phyloP scores from a whole-genome alignment of 345 rosid genomes.

The Carallia brachiata region DNA sequence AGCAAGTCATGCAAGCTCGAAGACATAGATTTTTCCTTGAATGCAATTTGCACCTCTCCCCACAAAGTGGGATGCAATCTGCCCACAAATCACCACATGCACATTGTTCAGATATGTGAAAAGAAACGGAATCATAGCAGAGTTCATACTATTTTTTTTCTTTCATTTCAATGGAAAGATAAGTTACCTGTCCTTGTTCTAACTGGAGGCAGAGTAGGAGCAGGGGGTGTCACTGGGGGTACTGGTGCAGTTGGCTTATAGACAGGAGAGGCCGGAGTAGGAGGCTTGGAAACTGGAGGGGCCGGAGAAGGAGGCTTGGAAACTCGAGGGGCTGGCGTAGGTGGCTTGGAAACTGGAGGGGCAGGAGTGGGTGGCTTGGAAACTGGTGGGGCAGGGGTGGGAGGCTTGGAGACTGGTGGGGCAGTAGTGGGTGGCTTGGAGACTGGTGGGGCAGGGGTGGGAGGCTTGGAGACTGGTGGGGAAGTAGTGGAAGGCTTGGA shows the following conservation, averaged over 20 bases:
- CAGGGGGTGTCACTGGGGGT: slow-evolving; percentile 17
- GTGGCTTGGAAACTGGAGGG: slow-evolving; percentile 1
- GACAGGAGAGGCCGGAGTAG: too few species aligned
- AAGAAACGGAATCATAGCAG: neutral
- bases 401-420: slow-evolving; percentile 11
- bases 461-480: slow-evolving; percentile 16
- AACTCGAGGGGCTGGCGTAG: slow-evolving; percentile 17
- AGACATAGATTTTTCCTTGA: slow-evolving; percentile 62
- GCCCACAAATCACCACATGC: neutral
- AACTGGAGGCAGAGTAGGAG: slow-evolving; percentile 36
- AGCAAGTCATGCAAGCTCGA: slow-evolving; percentile 88
- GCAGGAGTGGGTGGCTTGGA: neutral
- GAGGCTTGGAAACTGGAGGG: neutral
- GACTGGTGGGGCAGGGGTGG: slow-evolving; percentile 6
- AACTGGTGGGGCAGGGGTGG: neutral
- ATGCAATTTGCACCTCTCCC: slow-evolving; percentile 63
- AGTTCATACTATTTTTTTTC: neutral
- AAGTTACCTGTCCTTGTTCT: slow-evolving; percentile 53
- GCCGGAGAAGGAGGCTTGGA: slow-evolving; percentile 2
- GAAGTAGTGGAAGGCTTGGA: slow-evolving; percentile 4
- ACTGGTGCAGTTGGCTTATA: slow-evolving; percentile 2
- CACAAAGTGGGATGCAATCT: slow-evolving; percentile 80
- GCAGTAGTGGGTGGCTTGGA: neutral
- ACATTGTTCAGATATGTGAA: neutral
- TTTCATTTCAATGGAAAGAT: neutral